Base-by-base conservation (phyloP, 805 yeast genomes). In the Saturnispora zaruensis region DNA sequence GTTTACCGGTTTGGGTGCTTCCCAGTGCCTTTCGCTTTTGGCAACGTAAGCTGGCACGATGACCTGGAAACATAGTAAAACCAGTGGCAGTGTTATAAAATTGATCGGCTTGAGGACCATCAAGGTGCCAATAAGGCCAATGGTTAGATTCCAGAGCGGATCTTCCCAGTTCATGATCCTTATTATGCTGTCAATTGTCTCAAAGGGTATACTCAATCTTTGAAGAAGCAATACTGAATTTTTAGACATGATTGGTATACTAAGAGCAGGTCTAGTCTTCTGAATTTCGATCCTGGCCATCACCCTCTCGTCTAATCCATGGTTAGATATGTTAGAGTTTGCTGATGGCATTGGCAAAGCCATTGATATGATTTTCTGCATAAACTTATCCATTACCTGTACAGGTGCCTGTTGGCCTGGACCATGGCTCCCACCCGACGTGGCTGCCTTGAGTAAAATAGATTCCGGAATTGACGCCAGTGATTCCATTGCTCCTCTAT, bases 331-430 rank as follows among this genome's bases (percentile, higher is more conserved):
- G 18, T 76, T 75, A 3, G 78, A 71, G 0, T 78, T 68, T 0
- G 85, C 74, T 25, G 47, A 36, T 36, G 41, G 33, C 23, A 47
- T 24, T 0, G 95, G 93, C 24, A 87, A 69, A 1, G 89, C 84
- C 81, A 86, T 78, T 21, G 80, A 70, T 6, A 87, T 66, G 45
- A 87, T 68, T 59, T 81, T 76, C 58, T 88, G 96, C 55, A 87
- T 75, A 49, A 87, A 65, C 49, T 81, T 82, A 56, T 87, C 95
- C 40, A 47, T 36, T 13, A 47, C 38, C 23, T 47, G 50, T 7
- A 38, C 21, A 4, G 25, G 34, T 6, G 40, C 26, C 5, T 28
- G 45, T 6, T 41, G 40, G 21, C 40, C 20, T 11, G 21, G 13
- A 36, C 21, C 23, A 4, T 32, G 14, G 16, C n/a, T 7, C 6